A percentile compares a stretch with the other conserved stretches of the same genome.
Conservation (phyloP, 1,284 basidiomycete species). For the Neolentinus lepideus region DNA sequence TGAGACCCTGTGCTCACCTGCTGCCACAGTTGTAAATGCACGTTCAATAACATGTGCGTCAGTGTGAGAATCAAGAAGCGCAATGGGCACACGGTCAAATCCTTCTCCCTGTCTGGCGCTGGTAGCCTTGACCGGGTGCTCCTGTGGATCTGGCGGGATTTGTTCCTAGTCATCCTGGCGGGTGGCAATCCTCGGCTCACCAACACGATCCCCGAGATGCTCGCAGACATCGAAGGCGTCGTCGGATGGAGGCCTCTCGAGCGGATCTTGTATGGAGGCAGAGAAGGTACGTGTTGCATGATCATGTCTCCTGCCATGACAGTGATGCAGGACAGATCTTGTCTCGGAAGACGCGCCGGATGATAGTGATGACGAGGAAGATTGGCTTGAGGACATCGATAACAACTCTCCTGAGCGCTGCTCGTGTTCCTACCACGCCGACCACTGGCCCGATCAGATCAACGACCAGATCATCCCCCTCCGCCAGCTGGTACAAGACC, state of each 20-base stretch:
- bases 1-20: not conserved
- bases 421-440: slow-evolving; percentile 28
- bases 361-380: slow-evolving; percentile 16
- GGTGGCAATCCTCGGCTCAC: slow-evolving; percentile 28
- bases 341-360: slow-evolving; percentile 12
- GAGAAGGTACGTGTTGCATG: slow-evolving; percentile 25
- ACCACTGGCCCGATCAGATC: slow-evolving; percentile 43
- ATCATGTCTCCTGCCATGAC: not conserved
- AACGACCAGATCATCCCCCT: slow-evolving; percentile 32
- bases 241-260: slow-evolving; percentile 44
- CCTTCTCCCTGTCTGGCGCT: slow-evolving; percentile 42
- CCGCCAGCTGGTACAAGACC: slow-evolving; percentile 34
- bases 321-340: not conserved
- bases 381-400: slow-evolving; percentile 8
- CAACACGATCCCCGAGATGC: slow-evolving; percentile 38
- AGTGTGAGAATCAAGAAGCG: slow-evolving; percentile 34
- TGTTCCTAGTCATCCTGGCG: slow-evolving; percentile 47
- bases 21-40: slow-evolving; percentile 37
- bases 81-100: slow-evolving; percentile 37
- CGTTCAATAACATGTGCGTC: slow-evolving; percentile 37
- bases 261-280: slow-evolving; percentile 45
- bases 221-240: slow-evolving; percentile 43
- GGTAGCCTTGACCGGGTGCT: slow-evolving; percentile 39
- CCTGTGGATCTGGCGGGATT: slow-evolving; percentile 63
- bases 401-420: slow-evolving; percentile 22